A percentile compares a stretch with the other conserved stretches of the same genome.
Conservation (phyloP, 176 grass and related monocot species). For the Juncus inflexus region DNA sequence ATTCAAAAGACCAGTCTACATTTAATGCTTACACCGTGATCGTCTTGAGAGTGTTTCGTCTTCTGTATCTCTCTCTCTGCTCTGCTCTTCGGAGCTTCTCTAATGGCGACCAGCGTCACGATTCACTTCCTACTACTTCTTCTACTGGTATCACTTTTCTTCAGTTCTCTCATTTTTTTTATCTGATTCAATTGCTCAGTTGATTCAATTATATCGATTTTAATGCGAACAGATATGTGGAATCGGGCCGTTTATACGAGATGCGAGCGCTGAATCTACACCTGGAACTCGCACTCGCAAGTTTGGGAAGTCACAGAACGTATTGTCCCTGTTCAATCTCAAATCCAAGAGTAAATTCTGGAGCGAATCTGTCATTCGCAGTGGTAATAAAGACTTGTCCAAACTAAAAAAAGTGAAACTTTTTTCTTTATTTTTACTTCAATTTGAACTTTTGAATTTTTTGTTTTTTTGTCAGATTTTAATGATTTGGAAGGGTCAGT, state of each 20-base stretch:
- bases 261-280: slow-evolving; percentile 37
- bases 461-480: slow-evolving; percentile 49
- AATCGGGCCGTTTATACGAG: neutral
- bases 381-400: slow-evolving; percentile 8
- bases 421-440: neutral
- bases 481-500: slow-evolving; percentile 62
- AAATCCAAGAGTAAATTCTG: slow-evolving; percentile 86
- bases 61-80: neutral
- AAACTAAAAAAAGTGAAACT: neutral
- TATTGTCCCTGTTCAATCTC: slow-evolving; percentile 93
- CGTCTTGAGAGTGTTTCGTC: too few relatives aligned
- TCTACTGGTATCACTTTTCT: neutral
- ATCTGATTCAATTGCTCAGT: neutral
- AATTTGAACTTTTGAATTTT: slow-evolving; percentile 13
- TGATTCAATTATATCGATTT: neutral
- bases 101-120: neutral
- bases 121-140: slow-evolving; percentile 1
- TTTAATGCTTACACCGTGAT: too few relatives aligned
- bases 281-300: slow-evolving; percentile 57
- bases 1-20: too few relatives aligned
- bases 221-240: slow-evolving; percentile 2
- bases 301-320: slow-evolving; percentile 25
- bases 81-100: slow-evolving; percentile 13
- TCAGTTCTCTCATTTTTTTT: neutral
- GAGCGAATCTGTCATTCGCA: slow-evolving; percentile 83